Conservation (phyloP, 139 green algal species). For the Ostreobium quekettii region DNA sequence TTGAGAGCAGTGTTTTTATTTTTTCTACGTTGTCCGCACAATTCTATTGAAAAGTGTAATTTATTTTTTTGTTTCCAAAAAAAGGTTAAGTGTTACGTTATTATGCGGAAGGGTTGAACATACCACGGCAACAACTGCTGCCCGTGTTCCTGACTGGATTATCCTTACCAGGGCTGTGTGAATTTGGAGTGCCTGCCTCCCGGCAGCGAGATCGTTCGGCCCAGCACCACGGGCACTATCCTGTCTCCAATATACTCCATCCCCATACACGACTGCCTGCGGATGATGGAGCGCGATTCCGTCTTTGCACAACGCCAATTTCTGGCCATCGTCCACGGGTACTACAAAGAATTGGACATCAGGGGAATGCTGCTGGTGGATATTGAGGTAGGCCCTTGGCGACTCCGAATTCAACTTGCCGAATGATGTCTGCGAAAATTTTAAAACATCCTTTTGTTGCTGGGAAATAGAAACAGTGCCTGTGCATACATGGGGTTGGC, state of each 20-base stretch:
- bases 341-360: slow-evolving; percentile 49
- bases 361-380: slow-evolving; percentile 25
- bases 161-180: slow-evolving; percentile 28
- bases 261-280: not conserved
- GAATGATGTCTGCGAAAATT: no score
- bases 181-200: slow-evolving; percentile 22
- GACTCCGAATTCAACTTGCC: no score
- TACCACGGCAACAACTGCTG: no score
- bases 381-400: not conserved
- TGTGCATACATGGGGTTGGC: no score
- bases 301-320: slow-evolving; percentile 31
- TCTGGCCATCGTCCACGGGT: slow-evolving; percentile 38
- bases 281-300: slow-evolving; percentile 24
- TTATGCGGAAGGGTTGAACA: no score
- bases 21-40: no score
- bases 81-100: no score
- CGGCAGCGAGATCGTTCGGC: slow-evolving; percentile 21
- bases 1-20: no score
- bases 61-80: no score
- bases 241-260: slow-evolving; percentile 3
- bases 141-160: slow-evolving; percentile 27
- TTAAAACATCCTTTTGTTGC: no score
- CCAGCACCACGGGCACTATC: not conserved
- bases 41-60: no score
- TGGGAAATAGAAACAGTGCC: no score